Percentiles rank a stretch among this genome's conserved stretches.
Evolutionary conservation across 805 yeast genomes (phyloP).

Genomic region (Phaffomyces thermotolerans): DNA sequence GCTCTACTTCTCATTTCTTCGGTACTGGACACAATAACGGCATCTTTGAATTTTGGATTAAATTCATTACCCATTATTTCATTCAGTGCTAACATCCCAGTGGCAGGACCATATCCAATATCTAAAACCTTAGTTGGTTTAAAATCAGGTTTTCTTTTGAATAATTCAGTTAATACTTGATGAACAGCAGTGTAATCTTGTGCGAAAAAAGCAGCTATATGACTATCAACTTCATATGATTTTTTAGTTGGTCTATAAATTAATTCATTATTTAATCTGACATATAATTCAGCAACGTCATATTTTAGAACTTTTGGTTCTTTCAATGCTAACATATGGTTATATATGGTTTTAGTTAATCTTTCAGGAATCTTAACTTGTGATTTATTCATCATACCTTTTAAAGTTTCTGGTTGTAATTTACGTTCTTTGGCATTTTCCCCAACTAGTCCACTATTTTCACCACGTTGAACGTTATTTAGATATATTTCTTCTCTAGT

Average conservation of each 20-base stretch:
- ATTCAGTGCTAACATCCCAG: slow-evolving; percentile 83
- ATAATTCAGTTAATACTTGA: slow-evolving; percentile 62
- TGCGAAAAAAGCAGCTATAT: slow-evolving; percentile 70
- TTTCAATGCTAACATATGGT: slow-evolving; percentile 53
- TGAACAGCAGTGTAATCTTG: slow-evolving; percentile 71
- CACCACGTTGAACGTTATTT: slow-evolving; percentile 22
- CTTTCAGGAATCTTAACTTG: slow-evolving; percentile 49
- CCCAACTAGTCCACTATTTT: not conserved
- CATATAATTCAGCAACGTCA: slow-evolving; percentile 50
- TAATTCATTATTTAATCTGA: slow-evolving; percentile 42
- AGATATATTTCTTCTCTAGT: slow-evolving; percentile 28
- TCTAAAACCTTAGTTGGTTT: slow-evolving; percentile 65
- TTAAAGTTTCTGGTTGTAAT: slow-evolving; percentile 47
- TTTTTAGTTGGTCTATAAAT: slow-evolving; percentile 42
- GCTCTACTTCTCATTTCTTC: slow-evolving; percentile 74
- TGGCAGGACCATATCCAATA: slow-evolving; percentile 85
- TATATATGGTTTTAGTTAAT: slow-evolving; percentile 52
- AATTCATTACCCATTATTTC: slow-evolving; percentile 68
- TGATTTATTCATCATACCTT: slow-evolving; percentile 43
- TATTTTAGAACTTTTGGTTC: slow-evolving; percentile 59
- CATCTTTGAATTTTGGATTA: slow-evolving; percentile 57
- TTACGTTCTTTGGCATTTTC: slow-evolving; percentile 28
- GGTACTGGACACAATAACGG: slow-evolving; percentile 60
- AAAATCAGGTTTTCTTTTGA: slow-evolving; percentile 50
- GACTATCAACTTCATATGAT: slow-evolving; percentile 63